Conservation (phyloP, 768 basidiomycete species). For the Chalciporus pseudorubinellus region DNA sequence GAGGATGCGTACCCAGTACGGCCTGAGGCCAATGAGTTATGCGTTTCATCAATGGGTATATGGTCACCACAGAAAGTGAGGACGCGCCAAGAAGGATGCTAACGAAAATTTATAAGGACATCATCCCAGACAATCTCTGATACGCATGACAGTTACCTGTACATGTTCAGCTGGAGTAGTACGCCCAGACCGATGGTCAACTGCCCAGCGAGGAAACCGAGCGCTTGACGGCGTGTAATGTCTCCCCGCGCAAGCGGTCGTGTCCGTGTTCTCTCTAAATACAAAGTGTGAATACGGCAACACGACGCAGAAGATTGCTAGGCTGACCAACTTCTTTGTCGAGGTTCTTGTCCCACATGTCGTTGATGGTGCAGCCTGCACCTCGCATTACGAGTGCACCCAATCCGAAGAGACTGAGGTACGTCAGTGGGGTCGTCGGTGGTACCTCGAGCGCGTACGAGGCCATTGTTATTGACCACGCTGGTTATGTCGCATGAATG, state of each 20-base stretch:
- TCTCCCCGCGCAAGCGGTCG: conserved; percentile 86
- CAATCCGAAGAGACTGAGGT: conserved; percentile 78
- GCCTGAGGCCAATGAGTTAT: conserved; percentile 97
- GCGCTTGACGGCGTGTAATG: conserved; percentile 69
- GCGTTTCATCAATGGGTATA: conserved; percentile 97
- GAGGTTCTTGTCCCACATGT: conserved; percentile 94
- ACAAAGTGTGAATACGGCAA: background rate
- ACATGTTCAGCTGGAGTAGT: conserved; percentile 89
- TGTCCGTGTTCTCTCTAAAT: conserved; percentile 78
- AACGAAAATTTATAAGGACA: background rate
- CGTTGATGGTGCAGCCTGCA: conserved; percentile 98
- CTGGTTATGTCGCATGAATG: conserved; percentile 40
- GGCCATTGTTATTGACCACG: conserved; percentile 98
- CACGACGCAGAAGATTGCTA: background rate
- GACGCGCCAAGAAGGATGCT: conserved; percentile 93
- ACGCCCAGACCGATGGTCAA: conserved; percentile 80
- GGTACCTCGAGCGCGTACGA: conserved; percentile 76
- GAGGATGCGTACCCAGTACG: conserved; percentile 66
- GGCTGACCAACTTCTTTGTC: conserved; percentile 84
- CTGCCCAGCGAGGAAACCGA: conserved; percentile 80
- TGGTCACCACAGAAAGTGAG: conserved; percentile 79
- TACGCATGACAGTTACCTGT: conserved; percentile 55
- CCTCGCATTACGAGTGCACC: conserved; percentile 96
- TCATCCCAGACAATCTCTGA: too few species aligned
- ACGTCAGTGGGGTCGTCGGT: conserved; percentile 64